Conservation (phyloP, 2,329 filamentous ascomycete species). For the Diaporthe ilicicola region DNA sequence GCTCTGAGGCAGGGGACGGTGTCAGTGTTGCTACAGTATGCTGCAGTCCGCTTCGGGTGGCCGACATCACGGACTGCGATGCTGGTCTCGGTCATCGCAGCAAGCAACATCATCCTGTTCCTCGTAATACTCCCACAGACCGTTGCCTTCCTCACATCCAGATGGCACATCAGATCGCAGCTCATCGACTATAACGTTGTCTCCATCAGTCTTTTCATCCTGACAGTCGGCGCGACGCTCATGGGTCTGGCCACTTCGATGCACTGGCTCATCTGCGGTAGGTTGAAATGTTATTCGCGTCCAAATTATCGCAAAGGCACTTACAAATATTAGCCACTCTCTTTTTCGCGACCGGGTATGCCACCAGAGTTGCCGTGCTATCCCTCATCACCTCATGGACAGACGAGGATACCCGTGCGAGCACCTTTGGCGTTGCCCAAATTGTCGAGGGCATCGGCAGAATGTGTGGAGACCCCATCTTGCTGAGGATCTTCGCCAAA, state of each 20-base stretch:
- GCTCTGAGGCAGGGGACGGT: slow-evolving; percentile 31
- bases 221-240: slow-evolving; percentile 21
- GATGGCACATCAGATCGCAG: slow-evolving; percentile 27
- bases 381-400: slow-evolving; percentile 31
- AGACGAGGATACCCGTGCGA: slow-evolving; percentile 31
- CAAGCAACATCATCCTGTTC: slow-evolving; percentile 32
- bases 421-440: slow-evolving; percentile 31
- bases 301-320: background rate
- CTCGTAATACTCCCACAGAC: slow-evolving; percentile 31
- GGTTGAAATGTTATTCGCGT: background rate
- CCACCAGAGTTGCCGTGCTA: slow-evolving; percentile 31
- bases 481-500: slow-evolving; percentile 29
- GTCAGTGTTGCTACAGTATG: slow-evolving; percentile 31
- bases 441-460: slow-evolving; percentile 30
- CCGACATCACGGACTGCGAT: slow-evolving; percentile 31
- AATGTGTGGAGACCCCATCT: slow-evolving; percentile 31
- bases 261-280: slow-evolving; percentile 27
- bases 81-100: slow-evolving; percentile 32
- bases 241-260: slow-evolving; percentile 32
- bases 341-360: slow-evolving; percentile 31
- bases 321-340: slow-evolving; percentile 23
- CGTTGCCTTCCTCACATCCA: slow-evolving; percentile 27
- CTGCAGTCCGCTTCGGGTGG: slow-evolving; percentile 32
- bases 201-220: slow-evolving; percentile 26
- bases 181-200: slow-evolving; percentile 33